Evolutionary conservation across 768 basidiomycete species (phyloP), one percentile per base, ranked within the genome.

Genomic region (Phylloporus arenicola): DNA sequence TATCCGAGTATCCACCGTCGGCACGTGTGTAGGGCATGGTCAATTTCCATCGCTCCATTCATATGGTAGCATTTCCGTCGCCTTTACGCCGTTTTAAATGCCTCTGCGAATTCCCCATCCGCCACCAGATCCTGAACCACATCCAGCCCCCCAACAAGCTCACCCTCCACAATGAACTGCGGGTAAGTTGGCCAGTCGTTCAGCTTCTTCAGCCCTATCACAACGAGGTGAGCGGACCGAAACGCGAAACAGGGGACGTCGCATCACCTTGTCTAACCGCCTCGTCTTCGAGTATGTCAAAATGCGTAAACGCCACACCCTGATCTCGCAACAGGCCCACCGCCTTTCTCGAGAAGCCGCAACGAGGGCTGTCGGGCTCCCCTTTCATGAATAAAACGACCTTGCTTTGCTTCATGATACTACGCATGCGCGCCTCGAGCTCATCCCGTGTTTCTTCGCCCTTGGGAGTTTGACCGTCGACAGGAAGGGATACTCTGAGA

Each of bases 341-440:
- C 3, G 88, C 86, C 72, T 85, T 81, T 51, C 83, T 72, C 5
- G 88, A 90, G 64, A 93, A 95, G 2, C 91, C 91, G 57, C 92
- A 95, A 50, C 84, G 81, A 6, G 92, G 92, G 2, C 70, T 72
- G 29, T 83, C 77, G 0, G 91, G 90, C 45, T 70, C 76, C 17
- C 92, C 92, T 67, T 95, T 95, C 90, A 95, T 94, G 76, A 94
- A 92, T 50, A 94, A 61, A 24, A 95, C 84, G 11, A 93, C 83
- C 19, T 76, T 74, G 68, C 77, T 79, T 69, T 89, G 81, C 53
- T 76, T 78, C 92, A 97, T 95, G 50, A 99, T 69, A 40, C 53
- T 56, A 14, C 68, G 73, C 62, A 94, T 79, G 44, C 92, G 78
- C 38, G 69, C 64, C 14, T 78, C 74, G 19, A 95, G 77, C 58